Percentiles rank a stretch among this genome's conserved stretches.
Evolutionary conservation across 768 basidiomycete species (phyloP).

Genomic region (Leccinum barrowsii): DNA sequence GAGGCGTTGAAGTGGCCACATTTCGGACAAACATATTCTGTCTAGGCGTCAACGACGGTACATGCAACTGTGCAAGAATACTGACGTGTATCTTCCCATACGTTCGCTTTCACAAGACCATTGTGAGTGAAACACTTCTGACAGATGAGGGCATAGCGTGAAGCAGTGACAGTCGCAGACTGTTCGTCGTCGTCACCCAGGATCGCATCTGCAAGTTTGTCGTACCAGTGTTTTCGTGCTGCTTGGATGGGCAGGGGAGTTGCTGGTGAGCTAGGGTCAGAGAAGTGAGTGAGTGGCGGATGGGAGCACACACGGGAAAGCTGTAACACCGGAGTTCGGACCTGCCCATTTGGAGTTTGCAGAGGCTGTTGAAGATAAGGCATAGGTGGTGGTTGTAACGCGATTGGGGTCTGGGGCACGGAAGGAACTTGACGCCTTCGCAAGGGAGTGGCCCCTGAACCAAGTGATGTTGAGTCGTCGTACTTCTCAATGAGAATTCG

Average conservation of each 20-base stretch:
- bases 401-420: slow-evolving; percentile 30
- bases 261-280: slow-evolving; percentile 27
- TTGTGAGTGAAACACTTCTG: slow-evolving; percentile 86
- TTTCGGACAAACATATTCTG: slow-evolving; percentile 85
- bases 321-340: slow-evolving; percentile 30
- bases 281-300: not conserved
- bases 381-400: slow-evolving; percentile 26
- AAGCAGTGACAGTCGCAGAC: slow-evolving; percentile 36
- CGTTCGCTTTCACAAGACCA: slow-evolving; percentile 77
- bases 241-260: slow-evolving; percentile 39
- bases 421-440: slow-evolving; percentile 38
- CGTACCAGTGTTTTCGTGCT: slow-evolving; percentile 79
- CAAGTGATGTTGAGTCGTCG: slow-evolving; percentile 53
- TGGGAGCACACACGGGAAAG: slow-evolving; percentile 36
- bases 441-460: slow-evolving; percentile 34
- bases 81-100: slow-evolving; percentile 82
- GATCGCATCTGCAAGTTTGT: slow-evolving; percentile 82
- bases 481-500: slow-evolving; percentile 88
- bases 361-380: slow-evolving; percentile 12
- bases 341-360: slow-evolving; percentile 23
- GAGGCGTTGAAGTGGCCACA: slow-evolving; percentile 80
- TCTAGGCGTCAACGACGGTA: slow-evolving; percentile 1
- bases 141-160: slow-evolving; percentile 83
- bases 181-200: slow-evolving; percentile 70
- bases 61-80: slow-evolving; percentile 17